Percentiles rank a stretch among this genome's conserved stretches.
Conservation (phyloP, 495 filamentous ascomycete species). For the Letharia lupina region DNA sequence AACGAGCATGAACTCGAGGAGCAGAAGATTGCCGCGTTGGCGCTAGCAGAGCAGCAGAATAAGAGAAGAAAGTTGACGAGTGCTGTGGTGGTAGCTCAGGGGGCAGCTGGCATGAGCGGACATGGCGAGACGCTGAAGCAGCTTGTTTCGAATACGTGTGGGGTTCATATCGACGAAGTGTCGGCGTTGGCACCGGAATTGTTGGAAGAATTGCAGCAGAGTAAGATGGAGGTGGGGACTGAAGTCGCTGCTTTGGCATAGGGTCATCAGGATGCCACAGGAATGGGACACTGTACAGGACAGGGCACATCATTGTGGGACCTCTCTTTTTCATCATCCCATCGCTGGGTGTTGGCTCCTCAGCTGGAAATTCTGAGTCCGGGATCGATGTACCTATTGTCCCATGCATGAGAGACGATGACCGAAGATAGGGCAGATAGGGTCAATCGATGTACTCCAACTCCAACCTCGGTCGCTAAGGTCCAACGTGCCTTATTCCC, state of each 20-base stretch:
- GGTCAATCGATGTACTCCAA: neutral
- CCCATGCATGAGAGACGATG: neutral
- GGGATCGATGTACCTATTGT: neutral
- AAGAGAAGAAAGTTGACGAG: slow-evolving; percentile 18
- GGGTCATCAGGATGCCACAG: neutral
- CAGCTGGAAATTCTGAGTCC: neutral
- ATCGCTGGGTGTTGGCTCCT: neutral
- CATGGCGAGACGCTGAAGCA: slow-evolving; percentile 20
- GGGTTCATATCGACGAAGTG: slow-evolving; percentile 17
- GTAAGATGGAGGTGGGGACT: slow-evolving; percentile 16
- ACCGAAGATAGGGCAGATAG: neutral
- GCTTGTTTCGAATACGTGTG: slow-evolving; percentile 21
- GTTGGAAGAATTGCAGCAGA: slow-evolving; percentile 22
- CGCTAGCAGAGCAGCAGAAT: slow-evolving; percentile 18
- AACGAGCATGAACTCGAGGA: slow-evolving; percentile 15
- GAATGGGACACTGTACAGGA: neutral
- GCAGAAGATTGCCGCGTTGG: slow-evolving; percentile 14
- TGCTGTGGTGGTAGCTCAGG: slow-evolving; percentile 19
- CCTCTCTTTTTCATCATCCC: neutral
- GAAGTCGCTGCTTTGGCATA: slow-evolving; percentile 7
- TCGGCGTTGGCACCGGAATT: slow-evolving; percentile 18
- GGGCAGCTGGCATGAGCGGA: slow-evolving; percentile 22
- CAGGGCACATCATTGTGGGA: neutral
- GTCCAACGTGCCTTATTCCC: neutral
- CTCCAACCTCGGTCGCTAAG: neutral